Conservation (phyloP, 108 stramenopile species). For the Nitzschia inconspicua region DNA sequence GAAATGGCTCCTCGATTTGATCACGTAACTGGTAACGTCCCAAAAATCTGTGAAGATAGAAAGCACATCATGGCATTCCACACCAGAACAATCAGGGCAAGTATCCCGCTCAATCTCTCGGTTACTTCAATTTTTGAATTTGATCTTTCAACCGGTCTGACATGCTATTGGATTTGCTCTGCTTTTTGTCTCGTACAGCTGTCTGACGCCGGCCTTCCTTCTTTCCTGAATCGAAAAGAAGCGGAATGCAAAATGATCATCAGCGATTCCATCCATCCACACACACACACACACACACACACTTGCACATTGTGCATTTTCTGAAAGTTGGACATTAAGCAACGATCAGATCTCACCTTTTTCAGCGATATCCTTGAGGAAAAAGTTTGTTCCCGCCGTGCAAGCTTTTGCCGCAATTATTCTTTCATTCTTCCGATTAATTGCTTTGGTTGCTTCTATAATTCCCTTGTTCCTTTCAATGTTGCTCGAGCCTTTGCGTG, state of each 20-base stretch:
- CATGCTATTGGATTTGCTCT: slow-evolving; percentile 62
- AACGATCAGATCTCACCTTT: slow-evolving; percentile 55
- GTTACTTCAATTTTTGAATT: slow-evolving; percentile 71
- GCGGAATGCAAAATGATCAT: not conserved
- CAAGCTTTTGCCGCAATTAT: slow-evolving; percentile 73
- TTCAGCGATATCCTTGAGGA: slow-evolving; percentile 63
- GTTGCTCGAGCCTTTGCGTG: slow-evolving; percentile 20
- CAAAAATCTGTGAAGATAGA: no score
- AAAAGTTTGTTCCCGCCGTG: slow-evolving; percentile 56
- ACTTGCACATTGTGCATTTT: not conserved
- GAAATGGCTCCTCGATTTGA: no score
- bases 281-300: not conserved
- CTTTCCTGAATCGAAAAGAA: slow-evolving; percentile 9
- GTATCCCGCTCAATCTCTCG: no score
- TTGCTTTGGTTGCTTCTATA: slow-evolving; percentile 59
- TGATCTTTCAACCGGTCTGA: slow-evolving; percentile 55
- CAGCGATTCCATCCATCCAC: not conserved
- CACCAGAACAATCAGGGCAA: no score
- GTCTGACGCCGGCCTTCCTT: slow-evolving; percentile 26
- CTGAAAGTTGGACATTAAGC: not conserved
- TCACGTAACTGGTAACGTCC: no score
- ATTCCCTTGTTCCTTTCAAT: slow-evolving; percentile 12
- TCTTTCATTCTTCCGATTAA: slow-evolving; percentile 77
- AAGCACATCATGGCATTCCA: no score
- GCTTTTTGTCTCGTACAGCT: slow-evolving; percentile 58